Percentiles rank a stretch among this genome's conserved stretches.
phyloP scores from a whole-genome alignment of 2,329 filamentous ascomycete genomes.

The Plectosphaerella sp. region DNA sequence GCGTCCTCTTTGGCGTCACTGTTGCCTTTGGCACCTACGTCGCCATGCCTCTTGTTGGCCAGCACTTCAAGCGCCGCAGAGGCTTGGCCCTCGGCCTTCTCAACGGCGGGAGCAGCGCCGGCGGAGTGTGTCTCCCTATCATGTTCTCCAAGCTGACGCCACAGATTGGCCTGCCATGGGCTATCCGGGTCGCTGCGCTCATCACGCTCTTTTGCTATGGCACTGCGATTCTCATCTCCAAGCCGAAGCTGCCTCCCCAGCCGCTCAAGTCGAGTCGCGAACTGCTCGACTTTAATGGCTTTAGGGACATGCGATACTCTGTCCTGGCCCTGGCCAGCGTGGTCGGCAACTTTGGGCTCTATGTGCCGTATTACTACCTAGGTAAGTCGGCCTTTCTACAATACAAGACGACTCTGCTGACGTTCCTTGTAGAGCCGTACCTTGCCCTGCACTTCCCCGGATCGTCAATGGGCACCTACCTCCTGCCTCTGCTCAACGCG shows the following conservation, averaged over 20 bases:
- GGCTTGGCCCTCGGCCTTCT: constrained; percentile 23
- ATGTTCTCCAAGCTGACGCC: constrained; percentile 35
- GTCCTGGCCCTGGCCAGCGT: constrained; percentile 4
- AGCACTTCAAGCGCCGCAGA: constrained; percentile 30
- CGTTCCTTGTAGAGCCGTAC: constrained; percentile 37
- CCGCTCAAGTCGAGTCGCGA: constrained; percentile 2
- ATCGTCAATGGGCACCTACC: constrained; percentile 28
- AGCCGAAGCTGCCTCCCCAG: constrained; percentile 20
- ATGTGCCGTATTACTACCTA: constrained; percentile 31
- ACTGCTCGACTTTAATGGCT: constrained; percentile 6
- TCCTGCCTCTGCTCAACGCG: constrained; percentile 38
- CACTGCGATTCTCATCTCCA: constrained; percentile 25
- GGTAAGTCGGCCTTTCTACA: constrained; percentile 8
- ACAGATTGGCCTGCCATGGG: constrained; percentile 51
- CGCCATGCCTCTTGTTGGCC: constrained; percentile 14
- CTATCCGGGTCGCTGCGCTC: constrained; percentile 38
- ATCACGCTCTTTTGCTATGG: constrained; percentile 31
- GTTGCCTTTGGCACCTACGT: constrained; percentile 8
- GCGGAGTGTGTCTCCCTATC: constrained; percentile 15
- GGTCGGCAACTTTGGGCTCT: constrained; percentile 18
- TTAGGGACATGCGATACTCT: constrained; percentile 5
- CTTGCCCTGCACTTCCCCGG: constrained; percentile 33
- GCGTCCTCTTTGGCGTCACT: constrained; percentile 14
- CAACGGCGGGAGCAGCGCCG: constrained; percentile 11
- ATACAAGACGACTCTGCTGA: constrained; percentile 26